Evolutionary conservation across 768 basidiomycete species (phyloP), one percentile per base, ranked within the genome.

Genomic region (Termitomyces sp.): DNA sequence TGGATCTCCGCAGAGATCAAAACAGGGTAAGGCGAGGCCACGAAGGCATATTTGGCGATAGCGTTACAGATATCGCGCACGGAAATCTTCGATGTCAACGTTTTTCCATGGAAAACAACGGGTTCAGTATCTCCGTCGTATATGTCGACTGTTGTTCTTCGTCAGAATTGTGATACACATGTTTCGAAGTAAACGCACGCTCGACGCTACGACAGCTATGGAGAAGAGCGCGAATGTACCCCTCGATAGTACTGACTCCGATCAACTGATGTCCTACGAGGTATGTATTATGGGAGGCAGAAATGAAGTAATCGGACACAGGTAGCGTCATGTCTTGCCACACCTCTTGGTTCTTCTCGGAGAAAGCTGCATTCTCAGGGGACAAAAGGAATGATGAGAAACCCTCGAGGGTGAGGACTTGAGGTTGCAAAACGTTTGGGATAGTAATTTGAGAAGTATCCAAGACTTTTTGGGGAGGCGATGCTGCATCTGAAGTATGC

Each of bases 131-230:
- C 90, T 12, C 95, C 95, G 61, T 97, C 93, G 68, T 87, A 97
- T 45, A 95, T 86, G 65, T 98, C 96, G 66, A 98, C 95, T 98
- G 41, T 37, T 56, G 16, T 27, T 13, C 15, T 60, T 60, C 42
- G 55, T 58, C 47, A 31, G 54, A 36, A 48, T 47, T 8, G 49
- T 37, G 22, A 31, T 2, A 41, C 22, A n/a, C 18, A 47, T 52
- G 37, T 31, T 37, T 7, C 27, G 34, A 47, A 18, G 47, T 33
- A 51, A 42, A 81, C 89, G 63, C 65, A 95, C 95, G 71, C 72
- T 98, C 95, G 31, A 98, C 95, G 57, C 91, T 93, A n/a, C 95
- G 83, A 69, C 95, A 96, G 37, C 92, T 85, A 52, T 90, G 91
- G 44, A 97, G 77, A 42, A 98, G 75, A 1, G 95, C 95, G 0